Conservation (phyloP, 352 stramenopile species). For the Phytophthora cactorum region DNA sequence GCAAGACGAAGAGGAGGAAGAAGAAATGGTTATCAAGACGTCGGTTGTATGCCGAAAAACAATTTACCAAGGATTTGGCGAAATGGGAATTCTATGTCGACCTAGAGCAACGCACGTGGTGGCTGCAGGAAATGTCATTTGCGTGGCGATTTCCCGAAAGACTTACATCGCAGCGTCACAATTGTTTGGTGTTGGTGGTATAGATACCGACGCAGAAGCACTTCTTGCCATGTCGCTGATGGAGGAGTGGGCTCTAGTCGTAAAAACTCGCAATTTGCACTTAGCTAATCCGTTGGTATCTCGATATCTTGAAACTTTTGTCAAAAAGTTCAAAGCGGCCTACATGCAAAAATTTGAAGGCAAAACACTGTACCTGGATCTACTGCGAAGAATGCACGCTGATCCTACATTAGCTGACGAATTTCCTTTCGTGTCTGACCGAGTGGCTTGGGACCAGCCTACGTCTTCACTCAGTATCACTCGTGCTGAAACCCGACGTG, state of each 20-base stretch:
- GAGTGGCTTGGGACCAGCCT: slow-evolving; percentile 61
- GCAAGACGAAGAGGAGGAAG: slow-evolving; percentile 4
- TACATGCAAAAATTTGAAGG: slow-evolving; percentile 82
- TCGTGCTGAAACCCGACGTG: slow-evolving; percentile 65
- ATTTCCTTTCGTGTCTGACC: slow-evolving; percentile 60
- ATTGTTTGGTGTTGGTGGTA: slow-evolving; percentile 27
- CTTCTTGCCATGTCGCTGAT: slow-evolving; percentile 67
- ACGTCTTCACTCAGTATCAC: slow-evolving; percentile 72
- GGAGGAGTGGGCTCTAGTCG: slow-evolving; percentile 73
- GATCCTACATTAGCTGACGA: slow-evolving; percentile 62
- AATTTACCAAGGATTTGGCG: slow-evolving; percentile 74
- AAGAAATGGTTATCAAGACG: slow-evolving; percentile 16
- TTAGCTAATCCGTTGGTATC: slow-evolving; percentile 73
- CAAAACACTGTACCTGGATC: slow-evolving; percentile 76
- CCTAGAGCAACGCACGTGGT: slow-evolving; percentile 60
- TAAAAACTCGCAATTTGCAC: slow-evolving; percentile 66
- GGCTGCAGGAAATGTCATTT: slow-evolving; percentile 47
- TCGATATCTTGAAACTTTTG: slow-evolving; percentile 73
- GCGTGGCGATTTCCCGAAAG: slow-evolving; percentile 55
- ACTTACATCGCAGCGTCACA: slow-evolving; percentile 55
- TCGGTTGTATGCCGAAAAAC: slow-evolving; percentile 61
- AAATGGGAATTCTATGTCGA: slow-evolving; percentile 78
- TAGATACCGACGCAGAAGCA: slow-evolving; percentile 62
- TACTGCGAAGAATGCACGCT: slow-evolving; percentile 66
- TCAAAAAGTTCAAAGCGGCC: slow-evolving; percentile 78